Conservation (phyloP, 208 protist genomes). For the Leishmania tarentolae region DNA sequence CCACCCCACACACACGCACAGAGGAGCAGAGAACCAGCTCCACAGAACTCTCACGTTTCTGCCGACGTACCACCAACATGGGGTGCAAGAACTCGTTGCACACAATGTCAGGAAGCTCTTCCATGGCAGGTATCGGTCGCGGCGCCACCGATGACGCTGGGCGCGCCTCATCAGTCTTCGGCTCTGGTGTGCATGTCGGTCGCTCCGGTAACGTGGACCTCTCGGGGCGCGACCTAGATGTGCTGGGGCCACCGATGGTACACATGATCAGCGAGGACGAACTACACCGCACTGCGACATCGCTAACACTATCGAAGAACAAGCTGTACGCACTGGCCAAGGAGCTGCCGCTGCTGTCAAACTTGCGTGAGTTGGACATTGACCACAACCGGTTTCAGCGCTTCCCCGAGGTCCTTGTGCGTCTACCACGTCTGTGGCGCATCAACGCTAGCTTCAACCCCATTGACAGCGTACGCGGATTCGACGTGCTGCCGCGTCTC, state of each 20-base stretch:
- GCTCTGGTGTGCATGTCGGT: conserved; percentile 79
- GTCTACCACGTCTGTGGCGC: conserved; percentile 53
- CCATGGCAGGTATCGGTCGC: background rate
- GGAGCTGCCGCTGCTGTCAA: conserved; percentile 68
- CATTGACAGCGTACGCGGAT: conserved; percentile 43
- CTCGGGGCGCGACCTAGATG: conserved; percentile 61
- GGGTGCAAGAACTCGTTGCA: conserved; percentile 31
- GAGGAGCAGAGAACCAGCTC: background rate
- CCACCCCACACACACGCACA: too few relatives aligned
- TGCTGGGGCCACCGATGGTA: conserved; percentile 61
- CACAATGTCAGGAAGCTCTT: conserved; percentile 3
- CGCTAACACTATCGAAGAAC: conserved; percentile 79
- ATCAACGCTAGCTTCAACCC: conserved; percentile 77
- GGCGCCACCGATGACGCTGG: conserved; percentile 19
- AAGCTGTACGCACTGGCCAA: conserved; percentile 78
- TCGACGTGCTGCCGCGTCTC: conserved; percentile 60
- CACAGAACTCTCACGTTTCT: background rate
- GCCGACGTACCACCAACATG: conserved; percentile 8
- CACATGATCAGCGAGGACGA: conserved; percentile 68
- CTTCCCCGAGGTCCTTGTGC: conserved; percentile 61
- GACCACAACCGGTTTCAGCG: conserved; percentile 75
- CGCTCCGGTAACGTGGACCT: conserved; percentile 84
- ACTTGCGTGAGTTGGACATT: conserved; percentile 78
- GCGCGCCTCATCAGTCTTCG: conserved; percentile 48
- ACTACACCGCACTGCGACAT: conserved; percentile 67